Conservation (phyloP, 768 basidiomycete genomes). For the Phaeotremella fagi region DNA sequence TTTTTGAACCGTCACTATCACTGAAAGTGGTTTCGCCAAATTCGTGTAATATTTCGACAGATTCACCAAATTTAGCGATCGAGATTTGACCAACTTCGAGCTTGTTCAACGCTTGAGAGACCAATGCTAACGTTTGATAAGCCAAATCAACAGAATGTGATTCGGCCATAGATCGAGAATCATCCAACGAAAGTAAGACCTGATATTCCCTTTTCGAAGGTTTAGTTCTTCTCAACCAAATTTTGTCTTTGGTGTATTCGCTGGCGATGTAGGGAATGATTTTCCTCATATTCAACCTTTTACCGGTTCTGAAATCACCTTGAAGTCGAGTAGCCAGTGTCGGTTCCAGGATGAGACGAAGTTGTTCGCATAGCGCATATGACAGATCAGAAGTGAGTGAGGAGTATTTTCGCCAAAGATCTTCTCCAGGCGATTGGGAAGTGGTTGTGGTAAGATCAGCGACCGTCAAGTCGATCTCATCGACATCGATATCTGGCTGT, state of each 20-base stretch:
- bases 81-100: slow-evolving; percentile 94
- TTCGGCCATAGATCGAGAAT: slow-evolving; percentile 95
- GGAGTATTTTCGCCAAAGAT: slow-evolving; percentile 88
- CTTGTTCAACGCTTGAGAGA: slow-evolving; percentile 80
- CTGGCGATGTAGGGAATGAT: slow-evolving; percentile 96
- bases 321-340: slow-evolving; percentile 87
- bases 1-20: slow-evolving; percentile 70
- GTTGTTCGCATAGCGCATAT: slow-evolving; percentile 87
- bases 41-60: slow-evolving; percentile 79
- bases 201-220: slow-evolving; percentile 95
- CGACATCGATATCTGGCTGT: slow-evolving; percentile 36
- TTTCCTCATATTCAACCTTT: slow-evolving; percentile 97
- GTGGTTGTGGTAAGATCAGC: slow-evolving; percentile 61
- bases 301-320: slow-evolving; percentile 96
- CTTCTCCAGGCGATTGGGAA: slow-evolving; percentile 58
- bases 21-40: slow-evolving; percentile 71
- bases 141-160: slow-evolving; percentile 87
- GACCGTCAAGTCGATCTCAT: slow-evolving; percentile 54
- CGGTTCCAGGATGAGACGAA: slow-evolving; percentile 91
- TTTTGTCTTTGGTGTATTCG: slow-evolving; percentile 99
- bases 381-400: slow-evolving; percentile 86
- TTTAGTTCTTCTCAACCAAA: slow-evolving; percentile 91
- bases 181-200: slow-evolving; percentile 87
- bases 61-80: slow-evolving; percentile 82
- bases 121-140: slow-evolving; percentile 85